A percentile compares a stretch with the other conserved stretches of the same genome.
Evolutionary conservation across 176 grass and related monocot species (phyloP).

Genomic region (Eleusine coracana): DNA sequence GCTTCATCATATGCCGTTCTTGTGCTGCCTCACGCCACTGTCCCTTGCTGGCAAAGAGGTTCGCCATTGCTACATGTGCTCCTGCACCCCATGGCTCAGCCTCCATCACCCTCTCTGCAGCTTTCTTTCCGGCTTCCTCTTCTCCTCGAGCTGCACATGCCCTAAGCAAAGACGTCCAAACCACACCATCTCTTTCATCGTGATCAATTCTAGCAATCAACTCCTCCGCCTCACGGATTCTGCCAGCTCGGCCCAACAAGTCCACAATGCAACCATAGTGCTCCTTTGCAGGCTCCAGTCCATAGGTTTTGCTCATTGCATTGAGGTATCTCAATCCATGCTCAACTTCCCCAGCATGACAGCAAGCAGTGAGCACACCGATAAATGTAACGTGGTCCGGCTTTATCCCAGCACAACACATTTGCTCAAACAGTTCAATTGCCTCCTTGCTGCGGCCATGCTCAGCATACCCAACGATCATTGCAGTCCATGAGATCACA

Average conservation of each 20-base stretch:
- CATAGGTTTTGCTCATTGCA: conserved; percentile 47
- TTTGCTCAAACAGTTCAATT: conserved; percentile 54
- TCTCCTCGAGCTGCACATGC: conserved; percentile 61
- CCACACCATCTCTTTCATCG: conserved; percentile 59
- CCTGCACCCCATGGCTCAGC: conserved; percentile 59
- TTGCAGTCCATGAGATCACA: conserved; percentile 61
- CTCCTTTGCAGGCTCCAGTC: conserved; percentile 59
- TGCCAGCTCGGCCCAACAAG: conserved; percentile 54
- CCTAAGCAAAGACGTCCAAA: conserved; percentile 68
- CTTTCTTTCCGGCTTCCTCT: conserved; percentile 52
- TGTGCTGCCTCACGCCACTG: conserved; percentile 58
- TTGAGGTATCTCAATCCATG: conserved; percentile 60
- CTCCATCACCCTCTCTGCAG: conserved; percentile 50
- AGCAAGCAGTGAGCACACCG: conserved; percentile 62
- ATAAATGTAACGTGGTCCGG: conserved; percentile 62
- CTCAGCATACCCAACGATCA: conserved; percentile 59
- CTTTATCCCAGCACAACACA: conserved; percentile 43
- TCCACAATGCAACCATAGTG: conserved; percentile 71
- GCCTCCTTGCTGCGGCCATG: conserved; percentile 52
- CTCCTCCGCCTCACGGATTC: conserved; percentile 57
- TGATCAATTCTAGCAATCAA: conserved; percentile 49
- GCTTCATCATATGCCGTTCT: conserved; percentile 59
- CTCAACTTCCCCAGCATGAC: conserved; percentile 55
- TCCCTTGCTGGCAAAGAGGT: conserved; percentile 61
- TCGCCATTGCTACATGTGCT: conserved; percentile 68